Base-by-base conservation (phyloP, 164 flowering plant species). In the Saururus chinensis region DNA sequence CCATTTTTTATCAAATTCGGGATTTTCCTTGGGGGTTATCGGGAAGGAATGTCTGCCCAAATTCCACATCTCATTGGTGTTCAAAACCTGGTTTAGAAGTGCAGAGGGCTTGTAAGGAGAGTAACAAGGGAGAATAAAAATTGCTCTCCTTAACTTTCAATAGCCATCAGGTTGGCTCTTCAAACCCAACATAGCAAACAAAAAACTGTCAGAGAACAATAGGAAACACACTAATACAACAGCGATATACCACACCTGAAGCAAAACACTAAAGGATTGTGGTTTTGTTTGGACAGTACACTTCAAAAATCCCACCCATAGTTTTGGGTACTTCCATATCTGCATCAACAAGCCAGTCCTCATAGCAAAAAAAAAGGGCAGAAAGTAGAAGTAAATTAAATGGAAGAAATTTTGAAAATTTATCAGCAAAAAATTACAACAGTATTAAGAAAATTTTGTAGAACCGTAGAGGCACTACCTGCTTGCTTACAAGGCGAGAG, bases 291-390 rank as follows among this genome's bases (percentile, higher is more conserved):
- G 74, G 37, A 59, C 75, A 57, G 87, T 84, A 72, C 99, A 95
- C 74, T 86, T 95, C 84, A 91, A 72, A 72, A 95, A 95, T 60
- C 99, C 99, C 19, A 90, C 96, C 99, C 99, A 95, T 73, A 85
- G 71, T 71, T 89, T 91, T 11, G 96, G 99, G 64, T 83, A 81
- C 75, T 89, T 95, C 99, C 99, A 95, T 67, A 95, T 91, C 99
- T 95, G 87, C 75, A 77, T 53, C 19, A 70, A 60, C 20, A 60
- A 19, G 49, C 22, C 19, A 19, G 9, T 37, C 12, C 16, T 20
- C n/a, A n/a, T n/a, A n/a, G n/a, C n/a, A n/a, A n/a, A n/a, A 4
- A 40, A 59, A 40, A 23, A 14, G 37, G 35, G 13, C 11, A 40
- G 21, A 59, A 59, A 19, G 12, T 3, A 40, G 23, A 40, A 37